phyloP scores from a whole-genome alignment of 352 stramenopile species.

The Pythium brachiatum region DNA sequence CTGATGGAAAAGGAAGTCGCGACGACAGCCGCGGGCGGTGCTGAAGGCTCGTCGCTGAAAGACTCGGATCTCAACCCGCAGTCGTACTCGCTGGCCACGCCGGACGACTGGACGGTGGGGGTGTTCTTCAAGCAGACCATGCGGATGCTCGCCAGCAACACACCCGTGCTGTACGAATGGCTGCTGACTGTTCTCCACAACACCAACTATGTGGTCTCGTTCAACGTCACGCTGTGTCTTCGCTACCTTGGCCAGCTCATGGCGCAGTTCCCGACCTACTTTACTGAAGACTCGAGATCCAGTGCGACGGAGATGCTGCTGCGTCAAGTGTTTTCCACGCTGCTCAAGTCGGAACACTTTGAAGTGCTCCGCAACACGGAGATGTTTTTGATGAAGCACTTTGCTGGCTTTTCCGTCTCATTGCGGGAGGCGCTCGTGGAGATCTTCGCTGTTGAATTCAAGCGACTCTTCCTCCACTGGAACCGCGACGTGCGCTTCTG shows the following conservation, averaged over 20 bases:
- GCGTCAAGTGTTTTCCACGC: constrained; percentile 48
- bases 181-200: constrained; percentile 54
- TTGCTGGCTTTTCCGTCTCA: constrained; percentile 42
- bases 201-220: constrained; percentile 67
- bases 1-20: constrained; percentile 30
- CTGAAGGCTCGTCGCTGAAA: constrained; percentile 24
- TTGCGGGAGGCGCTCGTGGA: constrained; percentile 52
- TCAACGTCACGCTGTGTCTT: constrained; percentile 69
- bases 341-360: constrained; percentile 72
- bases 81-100: constrained; percentile 35
- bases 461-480: constrained; percentile 77
- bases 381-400: constrained; percentile 72
- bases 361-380: constrained; percentile 64
- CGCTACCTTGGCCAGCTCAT: constrained; percentile 64
- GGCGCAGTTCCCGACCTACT: constrained; percentile 58
- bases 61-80: constrained; percentile 31
- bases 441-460: constrained; percentile 51
- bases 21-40: background rate
- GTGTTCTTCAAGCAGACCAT: constrained; percentile 63
- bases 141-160: constrained; percentile 48
- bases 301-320: constrained; percentile 30
- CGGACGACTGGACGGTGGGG: constrained; percentile 30
- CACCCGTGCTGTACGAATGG: constrained; percentile 50
- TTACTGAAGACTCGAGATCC: constrained; percentile 26
- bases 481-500: constrained; percentile 82